Base-by-base conservation (phyloP, 805 yeast species). In the Teunomyces barrocoloradensis region DNA sequence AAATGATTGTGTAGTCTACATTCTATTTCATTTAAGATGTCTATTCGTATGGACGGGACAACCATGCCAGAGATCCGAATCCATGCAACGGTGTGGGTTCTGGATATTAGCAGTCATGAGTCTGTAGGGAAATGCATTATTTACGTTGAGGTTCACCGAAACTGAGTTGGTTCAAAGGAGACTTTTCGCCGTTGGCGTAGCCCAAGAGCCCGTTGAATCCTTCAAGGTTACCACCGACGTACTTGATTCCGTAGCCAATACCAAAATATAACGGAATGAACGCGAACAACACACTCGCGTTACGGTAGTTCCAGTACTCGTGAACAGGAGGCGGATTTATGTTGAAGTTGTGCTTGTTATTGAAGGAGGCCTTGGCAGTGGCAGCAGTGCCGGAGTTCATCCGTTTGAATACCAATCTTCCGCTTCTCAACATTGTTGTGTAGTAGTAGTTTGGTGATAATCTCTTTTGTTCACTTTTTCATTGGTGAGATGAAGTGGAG, bases 261-360 rank as follows among this genome's bases (percentile, higher is more conserved):
- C 60, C 62, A 38, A 71, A 52, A 51, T 62, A 68, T 11, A 69
- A 37, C 10, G 77, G 77, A 35, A 69, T 59, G 45, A 70, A 68
- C 28, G 72, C 74, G 40, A 71, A 51, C 42, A 70, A 57, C 29
- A 70, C 63, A 23, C 64, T 56, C 40, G 67, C 60, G 57, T 72
- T 71, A 48, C 69, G 63, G 52, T 58, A 56, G 54, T 65, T 69
- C 78, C 78, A 73, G 62, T 73, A 73, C 51, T 65, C 68, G 53
- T 73, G 78, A 43, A 69, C 72, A 43, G 71, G 77, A 35, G 78
- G 78, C 30, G 77, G 77, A 47, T 61, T 61, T 49, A 63, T 65
- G 59, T 73, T 65, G 61, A 73, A 73, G 58, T 68, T 65, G 60
- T 63, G 56, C 49, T 71, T 73, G 64, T 73, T 73, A 58, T 58